These are phyloP conservation scores for Actinomortierella ambigua DNA, from an alignment of 371 early-diverging fungal species.

Conservation along the genomic window DNA sequence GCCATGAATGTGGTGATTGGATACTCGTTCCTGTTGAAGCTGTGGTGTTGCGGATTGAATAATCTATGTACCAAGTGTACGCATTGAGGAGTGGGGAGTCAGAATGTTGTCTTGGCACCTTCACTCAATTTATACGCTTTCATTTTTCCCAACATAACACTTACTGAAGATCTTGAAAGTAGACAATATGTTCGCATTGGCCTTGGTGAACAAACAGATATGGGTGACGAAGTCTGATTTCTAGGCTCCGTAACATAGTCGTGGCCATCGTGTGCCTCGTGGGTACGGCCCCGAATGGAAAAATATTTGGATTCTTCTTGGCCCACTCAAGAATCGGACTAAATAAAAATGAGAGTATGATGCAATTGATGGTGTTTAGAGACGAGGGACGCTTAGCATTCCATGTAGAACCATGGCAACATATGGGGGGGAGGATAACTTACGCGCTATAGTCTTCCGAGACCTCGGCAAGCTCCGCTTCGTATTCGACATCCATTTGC, in stretches of 20 bases:
- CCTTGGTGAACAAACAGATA: constrained; percentile 76
- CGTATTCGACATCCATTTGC: no score
- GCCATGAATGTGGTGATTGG: constrained; percentile 58
- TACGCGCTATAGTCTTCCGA: no score
- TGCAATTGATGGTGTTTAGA: no score
- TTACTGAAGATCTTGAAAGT: constrained; percentile 66
- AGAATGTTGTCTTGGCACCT: no score
- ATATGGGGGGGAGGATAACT: no score
- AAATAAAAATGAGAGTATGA: neutral
- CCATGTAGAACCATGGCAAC: no score
- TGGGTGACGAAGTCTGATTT: constrained; percentile 62
- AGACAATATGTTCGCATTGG: constrained; percentile 74
- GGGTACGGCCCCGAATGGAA: no score
- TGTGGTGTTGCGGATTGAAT: constrained; percentile 46
- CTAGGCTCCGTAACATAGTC: constrained; percentile 57
- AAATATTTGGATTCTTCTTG: constrained; percentile 19
- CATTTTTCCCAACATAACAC: neutral
- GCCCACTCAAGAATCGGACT: constrained; percentile 48
- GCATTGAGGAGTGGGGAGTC: no score
- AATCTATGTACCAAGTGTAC: constrained; percentile 23
- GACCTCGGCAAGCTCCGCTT: no score
- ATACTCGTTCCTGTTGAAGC: constrained; percentile 51
- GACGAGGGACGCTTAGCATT: no score
- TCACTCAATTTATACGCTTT: no score
- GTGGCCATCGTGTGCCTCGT: constrained; percentile 17